Evolutionary conservation across 1,284 basidiomycete genomes (phyloP).

Genomic region (Moesziomyces sp.): DNA sequence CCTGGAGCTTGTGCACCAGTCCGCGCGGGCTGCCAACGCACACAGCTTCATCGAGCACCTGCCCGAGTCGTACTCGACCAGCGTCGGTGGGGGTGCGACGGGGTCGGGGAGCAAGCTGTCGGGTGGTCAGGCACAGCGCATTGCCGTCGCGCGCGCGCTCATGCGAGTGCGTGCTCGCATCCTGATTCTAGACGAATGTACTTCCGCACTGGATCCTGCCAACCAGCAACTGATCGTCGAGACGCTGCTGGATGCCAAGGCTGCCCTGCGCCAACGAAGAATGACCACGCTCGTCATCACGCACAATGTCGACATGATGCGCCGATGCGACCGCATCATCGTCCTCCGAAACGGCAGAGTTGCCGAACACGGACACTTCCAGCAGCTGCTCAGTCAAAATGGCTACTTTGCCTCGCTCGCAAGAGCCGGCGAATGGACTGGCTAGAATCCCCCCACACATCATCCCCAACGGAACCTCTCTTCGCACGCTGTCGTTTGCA

Average conservation of each 20-base stretch:
- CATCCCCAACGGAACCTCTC: not conserved
- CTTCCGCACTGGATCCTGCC: constrained; percentile 80
- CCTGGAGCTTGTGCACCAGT: constrained; percentile 73
- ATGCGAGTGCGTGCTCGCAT: constrained; percentile 76
- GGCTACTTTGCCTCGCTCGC: constrained; percentile 86
- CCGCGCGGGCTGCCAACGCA: constrained; percentile 80
- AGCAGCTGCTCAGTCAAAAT: constrained; percentile 74
- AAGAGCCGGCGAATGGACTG: constrained; percentile 84
- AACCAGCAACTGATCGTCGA: constrained; percentile 73
- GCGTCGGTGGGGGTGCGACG: constrained; percentile 84
- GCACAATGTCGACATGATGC: constrained; percentile 91
- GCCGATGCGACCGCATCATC: constrained; percentile 86
- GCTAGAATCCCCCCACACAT: constrained; percentile 1
- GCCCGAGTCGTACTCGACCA: constrained; percentile 84
- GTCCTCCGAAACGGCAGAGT: constrained; percentile 82
- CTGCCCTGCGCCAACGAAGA: constrained; percentile 16
- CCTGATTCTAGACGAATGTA: constrained; percentile 94
- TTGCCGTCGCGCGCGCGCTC: constrained; percentile 90
- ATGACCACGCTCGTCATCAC: constrained; percentile 90
- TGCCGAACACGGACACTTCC: constrained; percentile 82
- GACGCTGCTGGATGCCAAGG: constrained; percentile 72
- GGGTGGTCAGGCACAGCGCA: constrained; percentile 91
- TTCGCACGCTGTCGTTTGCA: not conserved
- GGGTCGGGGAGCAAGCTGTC: constrained; percentile 75
- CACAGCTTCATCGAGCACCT: constrained; percentile 86